Evolutionary conservation across 345 rosid species (phyloP).

Genomic region (Sonneratia alba): DNA sequence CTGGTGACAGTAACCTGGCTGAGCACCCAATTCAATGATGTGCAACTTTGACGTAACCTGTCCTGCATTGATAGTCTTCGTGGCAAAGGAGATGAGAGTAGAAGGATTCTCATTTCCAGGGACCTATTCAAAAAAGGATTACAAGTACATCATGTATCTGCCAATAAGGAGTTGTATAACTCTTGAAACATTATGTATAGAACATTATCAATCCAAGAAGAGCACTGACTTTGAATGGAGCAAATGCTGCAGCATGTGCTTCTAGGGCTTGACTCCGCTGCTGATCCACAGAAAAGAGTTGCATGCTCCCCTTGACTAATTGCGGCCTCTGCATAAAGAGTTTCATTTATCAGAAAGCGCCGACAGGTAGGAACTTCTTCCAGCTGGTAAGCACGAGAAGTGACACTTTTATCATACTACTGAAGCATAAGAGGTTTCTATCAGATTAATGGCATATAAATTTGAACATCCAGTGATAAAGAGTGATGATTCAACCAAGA

Average conservation of each 20-base stretch:
- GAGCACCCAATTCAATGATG: constrained; percentile 95
- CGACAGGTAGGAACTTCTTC: neutral
- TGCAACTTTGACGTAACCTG: constrained; percentile 88
- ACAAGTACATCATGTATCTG: neutral
- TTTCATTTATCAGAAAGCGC: neutral
- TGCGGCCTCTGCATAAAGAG: constrained; percentile 55
- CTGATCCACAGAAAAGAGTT: constrained; percentile 88
- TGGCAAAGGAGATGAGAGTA: constrained; percentile 78
- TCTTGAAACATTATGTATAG: neutral
- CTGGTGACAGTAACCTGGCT: constrained; percentile 47
- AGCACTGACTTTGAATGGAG: constrained; percentile 58
- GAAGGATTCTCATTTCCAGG: constrained; percentile 99
- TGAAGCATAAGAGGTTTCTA: neutral
- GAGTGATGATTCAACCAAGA: too few species aligned
- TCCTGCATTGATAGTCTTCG: constrained; percentile 82
- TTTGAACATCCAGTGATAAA: too few species aligned
- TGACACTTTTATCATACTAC: neutral
- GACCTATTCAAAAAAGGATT: constrained; percentile 32
- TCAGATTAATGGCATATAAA: neutral
- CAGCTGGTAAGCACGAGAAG: neutral
- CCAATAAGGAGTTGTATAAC: neutral
- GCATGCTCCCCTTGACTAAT: constrained; percentile 92
- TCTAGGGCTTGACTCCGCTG: constrained; percentile 99
- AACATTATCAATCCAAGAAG: constrained; percentile 3
- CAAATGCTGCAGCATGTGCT: constrained; percentile 99